Conservation (phyloP, 306 rosid genomes). For the Gastrolobium bilobum region DNA sequence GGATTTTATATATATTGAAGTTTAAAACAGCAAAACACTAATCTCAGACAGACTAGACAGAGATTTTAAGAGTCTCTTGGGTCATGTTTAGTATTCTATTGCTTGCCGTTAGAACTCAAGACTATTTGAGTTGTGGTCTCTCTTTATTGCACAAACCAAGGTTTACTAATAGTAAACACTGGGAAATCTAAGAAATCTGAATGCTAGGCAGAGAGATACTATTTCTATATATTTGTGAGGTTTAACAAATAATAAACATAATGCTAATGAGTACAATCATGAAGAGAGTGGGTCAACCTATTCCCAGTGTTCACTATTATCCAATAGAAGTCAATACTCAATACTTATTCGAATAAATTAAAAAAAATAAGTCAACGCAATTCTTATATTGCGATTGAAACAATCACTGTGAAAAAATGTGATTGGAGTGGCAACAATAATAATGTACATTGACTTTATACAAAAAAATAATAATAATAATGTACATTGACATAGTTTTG, state of each 20-base stretch:
- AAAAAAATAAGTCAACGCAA: not conserved
- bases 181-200: too few species aligned
- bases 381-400: constrained; percentile 10
- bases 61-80: too few species aligned
- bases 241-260: not conserved
- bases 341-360: not conserved
- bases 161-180: too few species aligned
- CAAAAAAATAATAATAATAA: constrained; percentile 24
- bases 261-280: not conserved
- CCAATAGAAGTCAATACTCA: constrained; percentile 8
- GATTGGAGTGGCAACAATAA: constrained; percentile 5
- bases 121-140: too few species aligned
- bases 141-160: too few species aligned
- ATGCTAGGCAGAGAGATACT: too few species aligned
- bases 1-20: not conserved
- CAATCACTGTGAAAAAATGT: not conserved
- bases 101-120: too few species aligned
- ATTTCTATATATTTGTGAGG: too few species aligned
- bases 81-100: too few species aligned
- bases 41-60: too few species aligned
- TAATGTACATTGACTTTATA: constrained; percentile 18
- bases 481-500: not conserved
- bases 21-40: not conserved
- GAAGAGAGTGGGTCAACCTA: constrained; percentile 18
- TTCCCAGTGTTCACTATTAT: constrained; percentile 13